Evolutionary conservation across 306 rosid species (phyloP), one percentile per base, ranked within the genome.

Genomic region (Cucurbita argyrosperma): DNA sequence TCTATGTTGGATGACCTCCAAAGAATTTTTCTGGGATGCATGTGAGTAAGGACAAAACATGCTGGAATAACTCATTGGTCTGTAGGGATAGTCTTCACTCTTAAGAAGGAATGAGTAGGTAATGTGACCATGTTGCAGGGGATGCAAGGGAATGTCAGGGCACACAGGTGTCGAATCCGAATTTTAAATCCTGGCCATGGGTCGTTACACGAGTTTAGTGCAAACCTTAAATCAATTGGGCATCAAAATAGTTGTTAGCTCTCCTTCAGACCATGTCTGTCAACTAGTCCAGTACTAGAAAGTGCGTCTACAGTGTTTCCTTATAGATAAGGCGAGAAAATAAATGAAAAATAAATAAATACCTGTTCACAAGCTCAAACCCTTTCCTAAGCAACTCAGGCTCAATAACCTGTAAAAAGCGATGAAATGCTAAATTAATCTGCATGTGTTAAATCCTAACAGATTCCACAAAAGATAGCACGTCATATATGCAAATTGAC

Each of bases 301-400:
- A 66, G 4, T 42, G 38, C 37, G 52, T 14, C 4, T 26, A 30
- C 5, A 18, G n/a, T 53, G 26, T 35, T 59, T 38, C 12, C 21
- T 43, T 54, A 18, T 23, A 7, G 4, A 56, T 54, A 35, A 45
- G 1, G 3, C 5, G 19, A 58, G 46, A 37, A 14, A 62, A 14
- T n/a, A 74, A 42, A 60, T 12, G 26, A 52, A 19, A 23, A 59
- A 8, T 58, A 12, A 21, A 16, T 30, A 14, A 11, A 68, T 85
- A 94, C 99, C 97, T 88, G 79, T 87, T 86, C 76, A 94, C 97
- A 79, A 88, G 84, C 84, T 94, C 97, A 77, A 91, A 94, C 62
- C 99, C 99, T 77, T 88, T 81, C 84, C 69, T 91, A 77, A 94
- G 92, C 88, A 94, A 84, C 76, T 84, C 86, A 38, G 91, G 97